Evolutionary conservation across 2,329 filamentous ascomycete species (phyloP), one percentile per base, ranked within the genome.

Genomic region (Microascus cirrosus): DNA sequence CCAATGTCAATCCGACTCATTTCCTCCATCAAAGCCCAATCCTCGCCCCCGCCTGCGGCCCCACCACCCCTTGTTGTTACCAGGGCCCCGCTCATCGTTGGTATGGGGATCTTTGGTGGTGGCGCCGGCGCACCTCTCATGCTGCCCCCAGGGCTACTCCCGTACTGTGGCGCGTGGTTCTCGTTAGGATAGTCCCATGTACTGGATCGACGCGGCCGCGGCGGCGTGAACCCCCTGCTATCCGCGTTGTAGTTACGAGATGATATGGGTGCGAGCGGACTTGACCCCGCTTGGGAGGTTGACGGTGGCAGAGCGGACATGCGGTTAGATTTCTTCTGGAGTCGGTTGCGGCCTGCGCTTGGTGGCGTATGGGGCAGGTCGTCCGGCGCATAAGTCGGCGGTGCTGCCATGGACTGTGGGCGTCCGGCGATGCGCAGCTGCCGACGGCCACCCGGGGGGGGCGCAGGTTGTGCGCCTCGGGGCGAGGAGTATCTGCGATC

Each of bases 21-120:
- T 71, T 92, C 88, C 61, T 89, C 77, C 70, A 87, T 80, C 56
- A 92, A 71, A 22, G 85, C 82, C 69, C 77, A 76, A 61, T 81
- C 75, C 59, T 78, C 77, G 28, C 18, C 71, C 56, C 69, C 28
- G 28, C 28, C 28, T 32, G 28, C 28, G 28, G 4, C 73, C 36
- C 71, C 69, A 70, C 32, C 65, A 59, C 15, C 63, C 61, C 2
- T 69, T 72, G 66, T 65, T 1, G 61, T 51, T 10, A 62, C 59
- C 54, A 69, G 62, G 34, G 64, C 68, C 35, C 73, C 75, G 61
- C 73, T 78, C 73, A 75, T 78, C n/a, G 69, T 58, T 28, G 67
- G 66, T 24, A 87, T 69, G 1, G 86, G 85, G 10, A 89, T 74
- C 70, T 90, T 90, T n/a, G 85, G 84, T 3, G 87, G 86, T 54